Conservation (phyloP, 2,329 filamentous ascomycete species). For the Arthrobotrys iridis region DNA sequence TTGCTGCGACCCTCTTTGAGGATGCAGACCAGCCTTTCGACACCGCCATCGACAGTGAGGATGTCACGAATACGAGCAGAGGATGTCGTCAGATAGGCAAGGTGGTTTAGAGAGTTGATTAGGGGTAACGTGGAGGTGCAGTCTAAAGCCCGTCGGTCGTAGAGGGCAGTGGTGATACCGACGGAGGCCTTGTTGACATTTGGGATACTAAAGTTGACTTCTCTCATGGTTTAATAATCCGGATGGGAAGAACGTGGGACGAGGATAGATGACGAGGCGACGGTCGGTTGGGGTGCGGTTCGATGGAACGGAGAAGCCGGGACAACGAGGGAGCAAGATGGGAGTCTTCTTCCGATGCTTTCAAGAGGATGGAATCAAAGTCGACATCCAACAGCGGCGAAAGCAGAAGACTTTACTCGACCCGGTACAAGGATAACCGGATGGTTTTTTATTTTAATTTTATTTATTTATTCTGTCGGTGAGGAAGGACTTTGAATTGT, state of each 20-base stretch:
- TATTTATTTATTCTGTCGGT: neutral
- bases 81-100: constrained; percentile 97
- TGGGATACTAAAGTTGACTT: constrained; percentile 99
- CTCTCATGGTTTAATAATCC: constrained; percentile 77
- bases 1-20: constrained; percentile 96
- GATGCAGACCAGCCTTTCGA: constrained; percentile 95
- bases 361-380: neutral
- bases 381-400: constrained; percentile 31
- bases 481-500: neutral
- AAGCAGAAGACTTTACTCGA: neutral
- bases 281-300: neutral
- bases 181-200: constrained; percentile 99
- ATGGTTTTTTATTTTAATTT: neutral
- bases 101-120: constrained; percentile 98
- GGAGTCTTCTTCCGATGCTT: constrained; percentile 12
- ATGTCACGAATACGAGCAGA: constrained; percentile 98
- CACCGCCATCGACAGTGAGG: constrained; percentile 96
- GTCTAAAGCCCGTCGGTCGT: constrained; percentile 95
- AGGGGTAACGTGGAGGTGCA: constrained; percentile 97
- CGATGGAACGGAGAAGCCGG: neutral
- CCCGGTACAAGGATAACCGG: neutral
- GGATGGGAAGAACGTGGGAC: neutral
- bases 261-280: neutral
- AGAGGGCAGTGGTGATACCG: constrained; percentile 97
- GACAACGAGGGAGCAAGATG: constrained; percentile 16